phyloP scores from a whole-genome alignment of 2,329 filamentous ascomycete genomes.

The Harringtonia aguacate region DNA sequence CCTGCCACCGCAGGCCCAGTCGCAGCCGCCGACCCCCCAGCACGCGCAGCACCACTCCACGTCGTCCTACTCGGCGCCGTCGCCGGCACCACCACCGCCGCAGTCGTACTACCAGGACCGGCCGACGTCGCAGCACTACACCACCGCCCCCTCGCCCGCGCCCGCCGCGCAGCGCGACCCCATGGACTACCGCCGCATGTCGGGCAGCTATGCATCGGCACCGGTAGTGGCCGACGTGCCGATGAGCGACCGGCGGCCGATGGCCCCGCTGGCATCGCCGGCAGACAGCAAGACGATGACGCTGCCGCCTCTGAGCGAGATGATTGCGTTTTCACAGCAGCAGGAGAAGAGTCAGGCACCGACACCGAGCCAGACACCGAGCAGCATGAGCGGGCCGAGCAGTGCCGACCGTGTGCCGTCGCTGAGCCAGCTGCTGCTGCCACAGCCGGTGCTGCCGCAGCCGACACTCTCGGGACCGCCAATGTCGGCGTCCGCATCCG shows the following conservation, averaged over 20 bases:
- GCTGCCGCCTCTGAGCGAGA: constrained; percentile 13
- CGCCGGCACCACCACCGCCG: not conserved
- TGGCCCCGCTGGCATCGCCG: constrained; percentile 2
- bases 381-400: not conserved
- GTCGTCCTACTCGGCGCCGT: constrained; percentile 7
- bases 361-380: constrained; percentile 1
- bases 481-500: not conserved
- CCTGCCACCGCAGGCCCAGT: constrained; percentile 10
- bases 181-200: constrained; percentile 8
- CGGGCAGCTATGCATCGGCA: constrained; percentile 5
- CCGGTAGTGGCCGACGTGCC: constrained; percentile 4
- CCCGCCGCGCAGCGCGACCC: constrained; percentile 4
- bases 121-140: constrained; percentile 17
- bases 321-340: constrained; percentile 8
- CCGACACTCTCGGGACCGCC: constrained; percentile 3
- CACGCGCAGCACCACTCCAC: constrained; percentile 3
- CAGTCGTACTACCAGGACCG: constrained; percentile 17
- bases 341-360: not conserved
- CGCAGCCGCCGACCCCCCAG: constrained; percentile 16
- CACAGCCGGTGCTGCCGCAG: not conserved
- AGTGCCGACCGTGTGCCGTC: constrained; percentile 10
- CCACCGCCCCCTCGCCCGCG: constrained; percentile 13
- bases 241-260: constrained; percentile 1
- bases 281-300: constrained; percentile 8
- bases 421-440: constrained; percentile 11